Base-by-base conservation (phyloP, 1,284 basidiomycete genomes). In the Phellinidium pouzarii region DNA sequence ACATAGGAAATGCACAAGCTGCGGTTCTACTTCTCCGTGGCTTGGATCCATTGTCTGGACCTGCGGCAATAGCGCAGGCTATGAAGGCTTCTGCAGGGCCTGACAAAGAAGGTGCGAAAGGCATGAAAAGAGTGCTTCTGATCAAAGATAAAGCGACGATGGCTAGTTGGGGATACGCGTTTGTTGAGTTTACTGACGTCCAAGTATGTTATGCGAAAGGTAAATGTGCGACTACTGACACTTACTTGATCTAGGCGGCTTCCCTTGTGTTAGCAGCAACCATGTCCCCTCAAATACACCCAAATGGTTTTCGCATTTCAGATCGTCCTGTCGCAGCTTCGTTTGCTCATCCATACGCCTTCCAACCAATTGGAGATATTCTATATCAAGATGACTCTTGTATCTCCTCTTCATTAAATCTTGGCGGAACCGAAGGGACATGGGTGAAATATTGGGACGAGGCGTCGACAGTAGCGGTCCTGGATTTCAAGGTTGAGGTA, bases 161-260 rank as follows among this genome's bases (percentile, higher is more conserved):
- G 71, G 81, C 82, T 1, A 91, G 89, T 63, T 93, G 91, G 77
- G 90, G 94, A 12, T 94, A 93, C 65, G 84, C 88, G 0, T 97
- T 97, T 64, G 87, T 94, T 11, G 91, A 96, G 64, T 90, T 95
- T 61, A 73, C 87, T 26, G 89, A 93, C 58, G 68, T 84, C 5
- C 80, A 86, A 74, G 92, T 93, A 68, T 59, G 72, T 64, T 9
- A 12, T 8, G 40, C 3, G 6, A 48, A 20, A 48, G 46, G 52
- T 7, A 52, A 34, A 19, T 54, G 5, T 25, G 51, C 34, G 34
- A 37, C 47, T 56, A n/a, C 47, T 59, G 22, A 61, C n/a, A 36
- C 8, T n/a, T 3, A 9, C 23, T 41, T 31, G 12, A 34, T 46
- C 2, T 48, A 89, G 86, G 79, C 80, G 48, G 85, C 88, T 49